Percentiles rank a stretch among this genome's conserved stretches.
These are phyloP conservation scores for Alternaria triticina DNA, from an alignment of 2,329 filamentous ascomycete genomes.

Conservation along the genomic window DNA sequence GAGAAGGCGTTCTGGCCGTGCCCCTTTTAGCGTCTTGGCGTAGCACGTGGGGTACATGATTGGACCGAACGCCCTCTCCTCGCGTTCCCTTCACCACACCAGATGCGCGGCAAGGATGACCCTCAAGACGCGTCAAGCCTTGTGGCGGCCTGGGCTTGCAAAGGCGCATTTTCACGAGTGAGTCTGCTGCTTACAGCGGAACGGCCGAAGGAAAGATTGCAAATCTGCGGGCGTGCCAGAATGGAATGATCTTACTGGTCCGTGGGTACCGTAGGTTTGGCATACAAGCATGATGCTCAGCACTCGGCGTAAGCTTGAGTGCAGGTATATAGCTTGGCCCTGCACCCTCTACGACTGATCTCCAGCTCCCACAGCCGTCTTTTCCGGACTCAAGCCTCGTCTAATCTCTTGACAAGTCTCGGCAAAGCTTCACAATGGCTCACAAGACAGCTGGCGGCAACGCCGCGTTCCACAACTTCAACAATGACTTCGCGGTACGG, in stretches of 20 bases:
- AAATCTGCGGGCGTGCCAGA: not conserved
- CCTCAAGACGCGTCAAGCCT: conserved; percentile 7
- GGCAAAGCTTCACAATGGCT: conserved; percentile 22
- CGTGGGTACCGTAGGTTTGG: not conserved
- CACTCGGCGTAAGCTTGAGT: conserved; percentile 5
- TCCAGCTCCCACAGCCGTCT: conserved; percentile 1
- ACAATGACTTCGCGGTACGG: conserved; percentile 42
- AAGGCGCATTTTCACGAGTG: not conserved
- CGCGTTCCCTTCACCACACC: not conserved
- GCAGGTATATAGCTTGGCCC: conserved; percentile 15
- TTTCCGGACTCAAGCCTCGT: conserved; percentile 14
- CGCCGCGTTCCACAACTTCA: conserved; percentile 34
- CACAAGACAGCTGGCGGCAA: conserved; percentile 31
- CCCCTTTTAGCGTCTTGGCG: conserved; percentile 1
- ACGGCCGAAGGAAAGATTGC: not conserved
- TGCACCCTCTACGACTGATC: not conserved
- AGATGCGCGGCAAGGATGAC: conserved; percentile 1
- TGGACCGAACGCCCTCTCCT: not conserved
- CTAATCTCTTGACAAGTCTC: conserved; percentile 11
- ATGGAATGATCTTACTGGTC: conserved; percentile 2
- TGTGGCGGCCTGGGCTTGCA: conserved; percentile 15
- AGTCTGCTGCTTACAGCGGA: conserved; percentile 1
- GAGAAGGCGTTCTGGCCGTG: not conserved
- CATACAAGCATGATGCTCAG: not conserved
- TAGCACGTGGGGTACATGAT: conserved; percentile 5